Conservation (phyloP, 2,329 filamentous ascomycete genomes). For the Verticillium zaregamsianum region DNA sequence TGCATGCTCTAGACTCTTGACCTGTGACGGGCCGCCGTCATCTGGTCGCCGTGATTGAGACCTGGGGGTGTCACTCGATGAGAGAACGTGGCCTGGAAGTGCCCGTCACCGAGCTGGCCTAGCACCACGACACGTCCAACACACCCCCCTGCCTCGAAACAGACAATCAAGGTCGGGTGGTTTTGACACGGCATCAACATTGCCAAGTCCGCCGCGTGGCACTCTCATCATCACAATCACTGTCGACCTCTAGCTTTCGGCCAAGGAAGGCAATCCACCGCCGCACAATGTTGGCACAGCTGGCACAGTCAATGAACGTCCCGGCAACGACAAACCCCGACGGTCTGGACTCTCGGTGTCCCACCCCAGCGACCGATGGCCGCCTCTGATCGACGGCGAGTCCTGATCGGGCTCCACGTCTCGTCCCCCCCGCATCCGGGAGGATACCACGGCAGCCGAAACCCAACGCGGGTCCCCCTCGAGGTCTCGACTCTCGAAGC, state of each 20-base stretch:
- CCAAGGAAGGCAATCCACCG: no score
- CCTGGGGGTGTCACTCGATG: background rate
- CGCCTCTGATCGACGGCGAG: background rate
- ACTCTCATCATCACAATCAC: background rate
- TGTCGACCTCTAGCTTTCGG: background rate
- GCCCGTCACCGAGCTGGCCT: background rate
- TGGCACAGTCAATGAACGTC: background rate
- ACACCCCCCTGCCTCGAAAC: background rate
- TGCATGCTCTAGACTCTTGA: background rate
- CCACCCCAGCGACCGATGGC: background rate
- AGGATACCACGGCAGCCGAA: background rate
- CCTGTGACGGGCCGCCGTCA: background rate
- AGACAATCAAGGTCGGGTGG: background rate
- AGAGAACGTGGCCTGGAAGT: background rate
- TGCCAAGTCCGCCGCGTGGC: background rate
- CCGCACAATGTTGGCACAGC: no score
- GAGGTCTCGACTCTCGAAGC: background rate
- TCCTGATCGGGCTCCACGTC: background rate
- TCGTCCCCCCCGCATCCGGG: background rate
- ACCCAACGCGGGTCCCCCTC: background rate
- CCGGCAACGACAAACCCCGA: background rate
- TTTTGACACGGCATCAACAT: background rate
- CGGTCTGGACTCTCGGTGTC: background rate
- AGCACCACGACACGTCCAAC: background rate
- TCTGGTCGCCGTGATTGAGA: background rate